phyloP scores from a whole-genome alignment of 805 yeast genomes.

The Cyberlindnera galapagoensis region DNA sequence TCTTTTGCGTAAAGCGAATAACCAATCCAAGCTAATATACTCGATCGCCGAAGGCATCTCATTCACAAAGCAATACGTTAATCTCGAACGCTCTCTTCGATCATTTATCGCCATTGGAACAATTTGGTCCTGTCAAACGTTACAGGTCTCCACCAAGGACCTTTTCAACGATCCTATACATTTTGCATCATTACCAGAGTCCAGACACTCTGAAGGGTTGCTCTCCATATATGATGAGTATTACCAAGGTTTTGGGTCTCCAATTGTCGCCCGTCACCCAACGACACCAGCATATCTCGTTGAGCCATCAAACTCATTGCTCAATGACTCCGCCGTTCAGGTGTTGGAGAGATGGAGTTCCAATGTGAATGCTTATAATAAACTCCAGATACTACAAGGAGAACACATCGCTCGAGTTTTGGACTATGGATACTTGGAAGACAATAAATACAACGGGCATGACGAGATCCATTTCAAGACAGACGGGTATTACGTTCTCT shows the following conservation, averaged over 20 bases:
- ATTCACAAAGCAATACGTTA: conserved; percentile 16
- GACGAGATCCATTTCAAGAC: conserved; percentile 17
- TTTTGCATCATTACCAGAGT: background rate
- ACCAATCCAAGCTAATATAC: conserved; percentile 13
- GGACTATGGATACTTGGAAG: conserved; percentile 24
- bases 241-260: conserved; percentile 12
- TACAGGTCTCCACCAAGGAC: conserved; percentile 16
- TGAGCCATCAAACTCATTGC: background rate
- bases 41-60: conserved; percentile 15
- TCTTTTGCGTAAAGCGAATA: conserved; percentile 7
- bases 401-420: conserved; percentile 18
- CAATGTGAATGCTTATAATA: conserved; percentile 18
- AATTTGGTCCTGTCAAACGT: conserved; percentile 24
- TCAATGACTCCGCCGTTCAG: conserved; percentile 7
- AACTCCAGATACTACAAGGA: conserved; percentile 17
- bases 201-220: conserved; percentile 8
- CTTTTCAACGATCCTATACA: conserved; percentile 14
- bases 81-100: conserved; percentile 12
- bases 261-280: background rate
- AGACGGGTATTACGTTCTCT: conserved; percentile 23
- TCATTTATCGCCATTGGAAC: conserved; percentile 19
- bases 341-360: conserved; percentile 18
- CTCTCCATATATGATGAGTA: conserved; percentile 24
- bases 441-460: conserved; percentile 16
- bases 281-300: background rate